These are phyloP conservation scores for Boletus sp. DNA, from an alignment of 768 basidiomycete genomes.

Conservation along the genomic window DNA sequence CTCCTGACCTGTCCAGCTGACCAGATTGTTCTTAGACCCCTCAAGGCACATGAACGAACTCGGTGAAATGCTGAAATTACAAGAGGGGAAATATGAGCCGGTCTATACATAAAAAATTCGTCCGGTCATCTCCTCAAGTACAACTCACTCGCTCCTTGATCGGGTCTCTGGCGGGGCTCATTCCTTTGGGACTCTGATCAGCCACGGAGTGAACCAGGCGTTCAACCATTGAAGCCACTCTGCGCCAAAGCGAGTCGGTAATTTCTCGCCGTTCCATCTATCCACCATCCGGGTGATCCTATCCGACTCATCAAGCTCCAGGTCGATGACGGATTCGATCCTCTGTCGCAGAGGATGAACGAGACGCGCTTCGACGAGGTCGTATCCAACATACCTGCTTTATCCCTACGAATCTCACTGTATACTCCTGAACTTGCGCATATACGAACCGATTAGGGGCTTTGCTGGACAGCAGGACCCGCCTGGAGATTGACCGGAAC, in stretches of 20 bases:
- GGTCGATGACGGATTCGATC: no score
- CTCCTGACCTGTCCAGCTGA: neutral
- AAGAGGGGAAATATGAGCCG: neutral
- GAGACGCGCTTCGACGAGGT: no score
- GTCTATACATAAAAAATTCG: neutral
- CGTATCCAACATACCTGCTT: no score
- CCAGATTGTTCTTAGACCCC: neutral
- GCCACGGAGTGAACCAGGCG: neutral
- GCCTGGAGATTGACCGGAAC: conserved; percentile 48
- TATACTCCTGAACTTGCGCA: no score
- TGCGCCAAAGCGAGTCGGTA: neutral
- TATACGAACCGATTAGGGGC: no score
- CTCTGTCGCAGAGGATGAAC: no score
- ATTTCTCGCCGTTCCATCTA: neutral
- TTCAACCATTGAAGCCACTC: neutral
- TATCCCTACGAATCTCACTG: no score
- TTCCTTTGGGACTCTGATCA: neutral
- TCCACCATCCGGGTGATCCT: no score
- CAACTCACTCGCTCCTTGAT: neutral
- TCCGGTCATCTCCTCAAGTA: neutral
- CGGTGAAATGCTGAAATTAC: neutral
- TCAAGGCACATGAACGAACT: neutral
- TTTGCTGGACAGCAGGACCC: conserved; percentile 17
- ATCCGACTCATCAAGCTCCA: no score
- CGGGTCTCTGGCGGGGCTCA: no score